A percentile compares a stretch with the other conserved stretches of the same genome.
phyloP scores from a whole-genome alignment of 306 rosid genomes.

The apple (Malus domestica) region DNA sequence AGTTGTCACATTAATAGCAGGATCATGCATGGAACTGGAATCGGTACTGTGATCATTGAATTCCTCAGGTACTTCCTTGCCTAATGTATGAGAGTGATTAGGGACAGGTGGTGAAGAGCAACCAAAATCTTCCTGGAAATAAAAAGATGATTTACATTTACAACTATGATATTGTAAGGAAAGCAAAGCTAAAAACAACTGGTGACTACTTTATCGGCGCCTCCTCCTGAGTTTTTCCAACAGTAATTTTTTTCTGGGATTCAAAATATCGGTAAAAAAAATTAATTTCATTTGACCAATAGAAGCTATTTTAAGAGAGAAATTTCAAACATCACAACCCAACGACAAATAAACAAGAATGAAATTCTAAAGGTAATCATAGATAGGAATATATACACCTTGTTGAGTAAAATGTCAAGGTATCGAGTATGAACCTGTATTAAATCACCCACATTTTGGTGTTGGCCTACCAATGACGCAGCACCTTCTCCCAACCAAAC shows the following conservation, averaged over 20 bases:
- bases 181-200: background rate
- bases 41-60: slow-evolving; percentile 24
- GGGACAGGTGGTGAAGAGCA: slow-evolving; percentile 33
- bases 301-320: background rate
- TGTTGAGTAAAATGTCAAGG: slow-evolving; percentile 14
- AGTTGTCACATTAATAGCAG: slow-evolving; percentile 12
- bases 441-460: slow-evolving; percentile 39
- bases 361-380: background rate
- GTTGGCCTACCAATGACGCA: slow-evolving; percentile 17
- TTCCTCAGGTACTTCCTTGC: slow-evolving; percentile 29
- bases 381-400: background rate
- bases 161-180: slow-evolving; percentile 4
- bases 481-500: slow-evolving; percentile 19
- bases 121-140: slow-evolving; percentile 45
- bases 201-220: background rate
- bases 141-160: slow-evolving; percentile 2
- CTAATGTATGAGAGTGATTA: slow-evolving; percentile 25
- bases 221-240: background rate
- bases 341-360: background rate
- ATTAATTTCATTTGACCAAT: background rate
- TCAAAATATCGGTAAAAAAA: background rate
- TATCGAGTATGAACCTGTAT: slow-evolving; percentile 39
- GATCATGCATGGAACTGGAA: slow-evolving; percentile 32
- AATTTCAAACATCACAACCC: background rate
- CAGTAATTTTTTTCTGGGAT: background rate